These are phyloP conservation scores for Aspergillus cavernicola DNA, from an alignment of 495 filamentous ascomycete genomes.

Conservation along the genomic window DNA sequence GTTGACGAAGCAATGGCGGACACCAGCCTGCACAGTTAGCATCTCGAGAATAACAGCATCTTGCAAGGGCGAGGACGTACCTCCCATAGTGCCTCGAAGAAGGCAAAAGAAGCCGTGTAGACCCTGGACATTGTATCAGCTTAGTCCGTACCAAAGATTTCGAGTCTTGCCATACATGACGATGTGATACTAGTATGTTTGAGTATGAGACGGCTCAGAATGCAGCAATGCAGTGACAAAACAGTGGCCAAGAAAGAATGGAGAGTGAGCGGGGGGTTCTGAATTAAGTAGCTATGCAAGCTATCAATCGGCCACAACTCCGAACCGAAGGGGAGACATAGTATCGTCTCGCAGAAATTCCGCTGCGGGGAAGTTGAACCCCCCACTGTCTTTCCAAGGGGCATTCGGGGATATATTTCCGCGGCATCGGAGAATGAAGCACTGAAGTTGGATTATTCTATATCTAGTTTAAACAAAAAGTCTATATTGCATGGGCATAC, in stretches of 20 bases:
- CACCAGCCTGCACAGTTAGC: constrained; percentile 57
- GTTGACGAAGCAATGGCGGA: constrained; percentile 90
- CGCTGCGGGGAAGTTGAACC: constrained; percentile 4
- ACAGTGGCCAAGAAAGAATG: too few relatives aligned
- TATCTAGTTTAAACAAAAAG: not conserved
- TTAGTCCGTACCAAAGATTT: not conserved
- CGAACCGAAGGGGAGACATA: not conserved
- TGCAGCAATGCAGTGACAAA: too few relatives aligned
- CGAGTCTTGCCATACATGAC: not conserved
- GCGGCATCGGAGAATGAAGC: too few relatives aligned
- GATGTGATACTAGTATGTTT: too few relatives aligned
- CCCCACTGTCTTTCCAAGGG: not conserved
- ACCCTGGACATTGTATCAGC: constrained; percentile 24
- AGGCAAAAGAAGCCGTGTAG: constrained; percentile 78
- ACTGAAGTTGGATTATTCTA: too few relatives aligned
- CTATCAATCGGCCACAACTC: constrained; percentile 7
- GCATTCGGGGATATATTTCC: too few relatives aligned
- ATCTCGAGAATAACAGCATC: not conserved
- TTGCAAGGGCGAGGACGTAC: constrained; percentile 19
- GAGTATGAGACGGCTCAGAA: not conserved
- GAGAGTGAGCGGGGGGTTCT: too few relatives aligned
- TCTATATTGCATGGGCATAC: not conserved
- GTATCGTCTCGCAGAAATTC: constrained; percentile 1
- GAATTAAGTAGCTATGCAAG: not conserved
- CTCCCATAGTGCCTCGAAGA: constrained; percentile 93